Conservation (phyloP, 2,329 filamentous ascomycete genomes). For the Neospermospora avenae region DNA sequence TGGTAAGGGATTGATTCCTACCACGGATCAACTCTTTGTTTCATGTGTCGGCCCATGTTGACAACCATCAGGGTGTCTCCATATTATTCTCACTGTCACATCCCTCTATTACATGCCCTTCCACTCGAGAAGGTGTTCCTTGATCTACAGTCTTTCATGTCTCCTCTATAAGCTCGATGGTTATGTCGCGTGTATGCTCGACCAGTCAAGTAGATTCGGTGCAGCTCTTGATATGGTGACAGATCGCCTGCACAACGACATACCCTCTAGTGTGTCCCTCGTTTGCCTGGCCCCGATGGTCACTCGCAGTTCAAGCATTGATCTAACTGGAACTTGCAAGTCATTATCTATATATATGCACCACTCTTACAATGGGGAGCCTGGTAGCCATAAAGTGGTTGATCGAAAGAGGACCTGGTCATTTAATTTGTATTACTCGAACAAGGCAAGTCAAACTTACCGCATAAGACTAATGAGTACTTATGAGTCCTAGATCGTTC, state of each 20-base stretch:
- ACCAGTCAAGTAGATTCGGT: neutral
- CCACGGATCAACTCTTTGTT: neutral
- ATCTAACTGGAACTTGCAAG: no score
- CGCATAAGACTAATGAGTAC: neutral
- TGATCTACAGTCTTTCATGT: neutral
- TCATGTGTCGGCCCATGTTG: neutral
- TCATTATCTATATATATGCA: no score
- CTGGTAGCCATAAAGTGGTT: no score
- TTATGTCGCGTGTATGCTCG: neutral
- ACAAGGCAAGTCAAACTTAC: neutral
- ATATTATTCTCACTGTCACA: neutral
- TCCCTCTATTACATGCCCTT: neutral
- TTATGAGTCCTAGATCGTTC: neutral
- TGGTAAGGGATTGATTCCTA: neutral
- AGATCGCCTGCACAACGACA: neutral
- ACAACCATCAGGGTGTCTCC: neutral
- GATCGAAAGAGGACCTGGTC: no score
- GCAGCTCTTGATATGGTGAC: neutral
- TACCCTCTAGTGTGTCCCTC: neutral
- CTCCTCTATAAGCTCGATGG: neutral
- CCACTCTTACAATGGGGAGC: no score
- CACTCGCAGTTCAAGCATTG: neutral
- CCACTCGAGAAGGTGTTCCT: neutral
- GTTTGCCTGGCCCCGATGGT: neutral
- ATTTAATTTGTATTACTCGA: neutral